Evolutionary conservation across 305 asterid genomes (phyloP), one percentile per base, ranked within the genome.

Genomic region (Rubia peregrina): DNA sequence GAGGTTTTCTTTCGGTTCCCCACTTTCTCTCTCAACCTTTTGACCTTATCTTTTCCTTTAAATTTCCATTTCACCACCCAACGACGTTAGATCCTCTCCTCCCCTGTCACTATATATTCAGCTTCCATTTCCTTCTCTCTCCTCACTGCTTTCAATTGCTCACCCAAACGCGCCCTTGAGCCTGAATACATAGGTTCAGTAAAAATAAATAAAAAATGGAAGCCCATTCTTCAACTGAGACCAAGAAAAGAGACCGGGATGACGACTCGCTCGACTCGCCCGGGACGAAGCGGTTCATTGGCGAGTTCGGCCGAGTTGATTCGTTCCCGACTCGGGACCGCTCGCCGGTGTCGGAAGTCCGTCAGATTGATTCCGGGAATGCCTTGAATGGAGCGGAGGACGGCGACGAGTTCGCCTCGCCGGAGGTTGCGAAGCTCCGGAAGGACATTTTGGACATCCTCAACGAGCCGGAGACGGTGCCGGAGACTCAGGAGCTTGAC

Each of bases 401-500:
- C 0, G 73, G 43, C 2, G 59, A 48, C 1, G 74, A 72, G 61
- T n/a, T 60, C 44, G 79, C 33, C 11, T 67, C 80, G 14, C 36
- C 59, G 10, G 72, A 55, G 64, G 60, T 33, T 7, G 62, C 41
- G 70, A 60, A 44, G 12, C 46, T 74, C 57, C 69, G 76, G 40
- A 73, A 68, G 9, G 78, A 79, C 61, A 78, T 83, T 44, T 61
- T 83, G 67, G 81, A 78, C 33, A 77, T 80, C 46, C 78, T 83
- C 4, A 79, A 80, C 4, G 81, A 80, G 59, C 41, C 79, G 51
- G 84, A 83, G 65, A 64, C 68, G 13, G 74, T 73, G 14, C 65
- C 79, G 69, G 76, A 5, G 36, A 69, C 44, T 75, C 81, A 75
- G 55, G 84, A 80, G 10, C 86, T 83, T 22, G 84, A 80, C 71